These are phyloP conservation scores for Dendrocalamus sinicus DNA, from an alignment of 176 grass and related monocot species.

Conservation along the genomic window DNA sequence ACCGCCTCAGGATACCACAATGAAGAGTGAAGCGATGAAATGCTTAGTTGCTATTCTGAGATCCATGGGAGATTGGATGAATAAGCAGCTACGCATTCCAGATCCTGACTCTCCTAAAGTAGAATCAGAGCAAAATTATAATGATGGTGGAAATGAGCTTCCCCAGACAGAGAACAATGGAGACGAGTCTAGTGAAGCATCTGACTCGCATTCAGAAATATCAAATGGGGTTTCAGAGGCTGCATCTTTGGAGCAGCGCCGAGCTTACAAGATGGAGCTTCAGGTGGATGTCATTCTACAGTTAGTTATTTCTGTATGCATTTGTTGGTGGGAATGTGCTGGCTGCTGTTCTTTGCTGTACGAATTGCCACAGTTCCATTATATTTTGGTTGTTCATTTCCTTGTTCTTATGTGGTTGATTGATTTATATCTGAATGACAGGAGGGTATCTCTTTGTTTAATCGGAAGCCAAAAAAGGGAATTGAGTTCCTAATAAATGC, in stretches of 20 bases:
- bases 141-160: conserved; percentile 67
- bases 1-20: conserved; percentile 81
- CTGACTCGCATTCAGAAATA: conserved; percentile 77
- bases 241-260: conserved; percentile 87
- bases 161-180: conserved; percentile 56
- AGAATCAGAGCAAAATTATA: conserved; percentile 71
- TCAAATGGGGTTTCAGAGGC: conserved; percentile 76
- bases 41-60: conserved; percentile 94
- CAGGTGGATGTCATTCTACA: conserved; percentile 62
- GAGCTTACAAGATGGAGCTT: conserved; percentile 98
- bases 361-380: conserved; percentile 15
- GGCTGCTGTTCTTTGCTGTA: conserved; percentile 21
- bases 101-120: conserved; percentile 69
- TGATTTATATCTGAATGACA: conserved; percentile 54
- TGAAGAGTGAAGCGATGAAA: conserved; percentile 99
- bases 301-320: conserved; percentile 46
- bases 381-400: conserved; percentile 37
- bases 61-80: conserved; percentile 99
- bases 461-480: conserved; percentile 93
- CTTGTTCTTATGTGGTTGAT: conserved; percentile 45
- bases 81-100: conserved; percentile 95
- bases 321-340: conserved; percentile 37
- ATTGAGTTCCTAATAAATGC: conserved; percentile 95
- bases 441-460: conserved; percentile 97
- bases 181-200: conserved; percentile 77